Evolutionary conservation across 495 filamentous ascomycete species (phyloP), one percentile per base, ranked within the genome.

Genomic region (Hyaloscypha variabilis): DNA sequence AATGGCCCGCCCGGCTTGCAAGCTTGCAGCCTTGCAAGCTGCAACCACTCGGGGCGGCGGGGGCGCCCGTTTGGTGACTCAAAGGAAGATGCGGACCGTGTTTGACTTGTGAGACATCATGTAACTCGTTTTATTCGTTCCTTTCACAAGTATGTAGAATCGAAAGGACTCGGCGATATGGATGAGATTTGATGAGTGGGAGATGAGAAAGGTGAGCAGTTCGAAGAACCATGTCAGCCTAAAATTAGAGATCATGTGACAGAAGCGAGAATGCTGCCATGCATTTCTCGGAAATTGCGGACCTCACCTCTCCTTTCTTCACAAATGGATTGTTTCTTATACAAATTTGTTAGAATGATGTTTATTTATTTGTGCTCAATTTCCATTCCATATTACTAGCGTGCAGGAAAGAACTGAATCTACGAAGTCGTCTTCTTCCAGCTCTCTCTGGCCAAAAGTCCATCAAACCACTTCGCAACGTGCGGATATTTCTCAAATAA

Each of bases 381-480:
- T 10, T 46, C 39, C 17, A 46, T 19, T 11, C 17, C 39, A 4
- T 46, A 4, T 51, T 39, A 29, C 55, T 19, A 17, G 14, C n/a
- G 10, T 34, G 13, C 26, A n/a, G 34, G 30, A 5, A 14, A 42
- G 4, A 51, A 5, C 8, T 61, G 2, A 61, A 24, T 17, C 50
- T 53, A 57, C 24, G 26, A 23, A 21, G 26, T 63, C 4, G 34
- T 55, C 25, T 69, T 66, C 29, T 50, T 60, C 67, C 67, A 69
- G 31, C 63, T 66, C 63, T 69, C 67, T n/a, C 59, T 60, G 11
- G 58, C 60, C 49, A 63, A 13, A 6, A 69, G 60, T 6, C n/a
- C 14, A 8, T 52, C 54, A 25, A 60, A 60, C 67, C 67, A 69
- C 60, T 63, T 69, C 23, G 58, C 46, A 3, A 69, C 67, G 24